phyloP scores from a whole-genome alignment of 2,329 filamentous ascomycete genomes.

The Chlorencoelia australis region DNA sequence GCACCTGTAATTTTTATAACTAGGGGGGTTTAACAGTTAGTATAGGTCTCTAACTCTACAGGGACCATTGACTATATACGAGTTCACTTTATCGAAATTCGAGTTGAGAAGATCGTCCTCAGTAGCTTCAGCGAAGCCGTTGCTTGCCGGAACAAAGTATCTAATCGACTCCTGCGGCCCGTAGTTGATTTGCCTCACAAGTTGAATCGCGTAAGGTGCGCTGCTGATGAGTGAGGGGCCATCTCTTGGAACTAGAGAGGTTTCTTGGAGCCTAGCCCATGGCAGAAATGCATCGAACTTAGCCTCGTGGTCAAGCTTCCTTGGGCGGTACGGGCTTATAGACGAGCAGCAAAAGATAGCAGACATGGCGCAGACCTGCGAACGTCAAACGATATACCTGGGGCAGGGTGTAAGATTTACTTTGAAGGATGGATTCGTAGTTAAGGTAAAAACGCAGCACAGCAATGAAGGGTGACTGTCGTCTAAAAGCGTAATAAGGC shows the following conservation, averaged over 20 bases:
- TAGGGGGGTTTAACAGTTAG: constrained; percentile 12
- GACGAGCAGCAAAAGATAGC: constrained; percentile 1
- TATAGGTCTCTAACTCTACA: neutral
- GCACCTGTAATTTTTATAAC: constrained; percentile 39
- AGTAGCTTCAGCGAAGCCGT: constrained; percentile 26
- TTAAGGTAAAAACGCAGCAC: too few species aligned
- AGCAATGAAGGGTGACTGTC: too few species aligned
- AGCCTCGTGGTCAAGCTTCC: neutral
- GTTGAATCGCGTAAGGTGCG: constrained; percentile 28
- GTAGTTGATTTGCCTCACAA: constrained; percentile 36
- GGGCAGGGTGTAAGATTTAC: too few species aligned
- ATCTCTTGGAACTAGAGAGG: too few species aligned
- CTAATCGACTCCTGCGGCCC: constrained; percentile 34
- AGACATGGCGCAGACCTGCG: neutral
- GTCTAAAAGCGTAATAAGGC: too few species aligned
- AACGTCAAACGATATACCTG: too few species aligned
- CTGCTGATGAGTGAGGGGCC: neutral
- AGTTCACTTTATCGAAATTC: constrained; percentile 36
- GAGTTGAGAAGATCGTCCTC: constrained; percentile 32
- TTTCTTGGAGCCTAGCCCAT: neutral
- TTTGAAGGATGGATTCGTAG: too few species aligned
- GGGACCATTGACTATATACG: constrained; percentile 24
- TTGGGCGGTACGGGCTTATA: neutral
- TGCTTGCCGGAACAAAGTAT: constrained; percentile 29
- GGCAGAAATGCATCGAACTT: neutral